Percentiles rank a stretch among this genome's conserved stretches.
These are phyloP conservation scores for Chlorokybus atmophyticus DNA, from an alignment of 139 green algal species.

Conservation along the genomic window DNA sequence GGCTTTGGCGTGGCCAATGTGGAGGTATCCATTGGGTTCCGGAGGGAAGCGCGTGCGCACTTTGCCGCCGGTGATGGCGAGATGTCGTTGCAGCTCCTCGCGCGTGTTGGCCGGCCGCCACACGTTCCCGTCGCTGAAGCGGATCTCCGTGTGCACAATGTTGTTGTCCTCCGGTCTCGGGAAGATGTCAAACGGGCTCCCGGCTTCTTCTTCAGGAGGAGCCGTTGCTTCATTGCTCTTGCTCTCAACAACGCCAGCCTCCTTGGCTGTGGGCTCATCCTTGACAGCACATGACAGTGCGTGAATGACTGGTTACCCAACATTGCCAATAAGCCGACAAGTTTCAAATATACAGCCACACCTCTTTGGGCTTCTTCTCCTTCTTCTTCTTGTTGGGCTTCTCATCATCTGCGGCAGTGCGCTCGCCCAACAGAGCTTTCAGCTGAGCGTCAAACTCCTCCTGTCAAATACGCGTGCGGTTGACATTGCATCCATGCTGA, in stretches of 20 bases:
- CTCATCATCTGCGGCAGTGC: slow-evolving; percentile 21
- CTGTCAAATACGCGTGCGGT: too few species aligned
- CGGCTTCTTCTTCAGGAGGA: slow-evolving; percentile 7
- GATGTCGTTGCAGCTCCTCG: slow-evolving; percentile 58
- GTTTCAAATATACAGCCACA: neutral
- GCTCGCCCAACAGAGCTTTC: slow-evolving; percentile 14
- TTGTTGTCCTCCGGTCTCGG: slow-evolving; percentile 24
- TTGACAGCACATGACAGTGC: slow-evolving; percentile 5
- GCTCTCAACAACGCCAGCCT: neutral
- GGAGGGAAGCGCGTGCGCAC: slow-evolving; percentile 92
- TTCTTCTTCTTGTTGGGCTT: slow-evolving; percentile 25
- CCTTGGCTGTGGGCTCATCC: neutral
- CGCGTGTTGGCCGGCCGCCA: slow-evolving; percentile 75
- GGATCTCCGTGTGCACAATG: slow-evolving; percentile 47
- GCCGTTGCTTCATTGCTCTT: neutral
- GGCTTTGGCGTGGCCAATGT: slow-evolving; percentile 94
- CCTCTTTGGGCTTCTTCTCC: slow-evolving; percentile 18
- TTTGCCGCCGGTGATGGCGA: slow-evolving; percentile 63
- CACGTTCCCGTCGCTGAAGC: slow-evolving; percentile 45
- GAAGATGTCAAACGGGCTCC: slow-evolving; percentile 25
- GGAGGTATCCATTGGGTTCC: slow-evolving; percentile 86
- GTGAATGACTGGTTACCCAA: neutral
- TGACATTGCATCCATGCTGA: too few species aligned
- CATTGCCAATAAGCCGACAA: neutral
- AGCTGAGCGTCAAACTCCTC: slow-evolving; percentile 25